Percentiles rank a stretch among this genome's conserved stretches.
Conservation (phyloP, 345 rosid genomes). For the Nephelium lappaceum region DNA sequence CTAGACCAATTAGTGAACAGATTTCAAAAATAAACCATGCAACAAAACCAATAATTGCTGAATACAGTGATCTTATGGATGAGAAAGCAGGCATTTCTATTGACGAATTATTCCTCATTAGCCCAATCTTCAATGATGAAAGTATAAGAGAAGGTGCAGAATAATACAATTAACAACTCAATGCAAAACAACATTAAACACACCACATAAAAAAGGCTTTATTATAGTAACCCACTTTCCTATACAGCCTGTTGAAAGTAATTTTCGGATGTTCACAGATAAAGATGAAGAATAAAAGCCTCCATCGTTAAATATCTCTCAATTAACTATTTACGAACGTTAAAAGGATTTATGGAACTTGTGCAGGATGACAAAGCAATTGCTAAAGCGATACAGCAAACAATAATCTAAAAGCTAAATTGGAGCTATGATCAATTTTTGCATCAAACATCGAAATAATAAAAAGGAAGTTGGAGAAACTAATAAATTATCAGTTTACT, state of each 20-base stretch:
- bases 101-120: not conserved
- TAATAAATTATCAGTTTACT: not conserved
- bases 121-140: not conserved
- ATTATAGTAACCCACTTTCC: not conserved
- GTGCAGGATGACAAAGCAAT: not conserved
- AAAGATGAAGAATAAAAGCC: not conserved
- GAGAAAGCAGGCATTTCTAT: not conserved
- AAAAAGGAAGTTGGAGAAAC: not conserved
- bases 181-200: not conserved
- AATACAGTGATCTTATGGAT: not conserved
- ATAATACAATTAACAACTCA: not conserved
- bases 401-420: constrained; percentile 11
- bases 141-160: not conserved
- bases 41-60: not conserved
- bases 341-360: not conserved
- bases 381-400: not conserved
- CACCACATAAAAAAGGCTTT: not conserved
- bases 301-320: not conserved
- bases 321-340: not conserved
- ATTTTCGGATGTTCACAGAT: not conserved
- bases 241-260: not conserved
- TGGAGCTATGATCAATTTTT: not conserved
- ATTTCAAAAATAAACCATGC: constrained; percentile 11
- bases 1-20: constrained; percentile 3
- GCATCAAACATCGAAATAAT: not conserved